Base-by-base conservation (phyloP, 768 basidiomycete species). In the Leucogyrophana mollusca region DNA sequence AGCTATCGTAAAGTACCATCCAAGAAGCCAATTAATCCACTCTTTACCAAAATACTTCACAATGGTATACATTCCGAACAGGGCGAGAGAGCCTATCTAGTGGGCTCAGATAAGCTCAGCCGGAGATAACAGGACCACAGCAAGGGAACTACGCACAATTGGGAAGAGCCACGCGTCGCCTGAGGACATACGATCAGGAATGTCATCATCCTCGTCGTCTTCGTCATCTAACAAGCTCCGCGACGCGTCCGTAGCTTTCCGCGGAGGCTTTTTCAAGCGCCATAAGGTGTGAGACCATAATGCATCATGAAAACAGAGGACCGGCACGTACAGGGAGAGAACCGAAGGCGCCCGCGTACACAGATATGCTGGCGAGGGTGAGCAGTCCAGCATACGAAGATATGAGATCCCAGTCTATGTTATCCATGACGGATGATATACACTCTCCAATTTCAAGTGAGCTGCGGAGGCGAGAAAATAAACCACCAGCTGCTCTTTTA, bases 1-100 rank as follows among this genome's bases (percentile, higher is more conserved):
- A 4, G 76, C 74, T 21, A 87, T 24, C 18, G 84, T 75, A 52
- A 88, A 88, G 56, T 88, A 91, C 80, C 78, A 83, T 4, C 77
- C 84, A 18, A 95, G 69, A 4, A 93, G 54, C 75, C 77, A 78
- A 65, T 94, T 94, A 46, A 95, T 80, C 85, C 89, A 90, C 47
- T 82, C 81, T 54, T 78, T 80, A 24, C 90, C 90, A 43, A 87
- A 66, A 61, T 84, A 91, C 57, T 81, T 85, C 46, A 95, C 74
- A 21, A 87, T 63, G 45, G 77, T 50, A 56, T 87, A 94, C 50
- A 93, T 61, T 4, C 83, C 79, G 52, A 89, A 69, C 23, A 95
- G 71, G 24, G 76, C 76, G 5, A 71, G 72, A 1, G 89, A 90
- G 4, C 88, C 91, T 49, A 86, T 67, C 86, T 89, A 34, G 10